Evolutionary conservation across 371 early-diverging fungal species (phyloP).

Genomic region (Haplosporangium sp.): DNA sequence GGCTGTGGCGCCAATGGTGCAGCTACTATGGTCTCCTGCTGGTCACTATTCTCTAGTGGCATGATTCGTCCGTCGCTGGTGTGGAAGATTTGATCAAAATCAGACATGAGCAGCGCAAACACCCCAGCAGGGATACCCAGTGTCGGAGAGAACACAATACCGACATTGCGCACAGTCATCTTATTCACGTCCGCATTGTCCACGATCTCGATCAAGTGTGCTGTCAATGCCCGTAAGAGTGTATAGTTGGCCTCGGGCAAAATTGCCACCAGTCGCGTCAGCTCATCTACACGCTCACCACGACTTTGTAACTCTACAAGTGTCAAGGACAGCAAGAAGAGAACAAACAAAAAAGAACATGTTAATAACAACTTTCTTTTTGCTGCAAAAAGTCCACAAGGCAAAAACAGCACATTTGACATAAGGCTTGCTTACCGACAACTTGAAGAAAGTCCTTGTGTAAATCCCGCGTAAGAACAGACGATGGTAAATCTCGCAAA

Average conservation of each 20-base stretch:
- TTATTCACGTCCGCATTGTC: conserved; percentile 85
- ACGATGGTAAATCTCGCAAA: conserved; percentile 89
- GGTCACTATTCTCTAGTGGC: conserved; percentile 48
- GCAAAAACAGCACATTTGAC: background rate
- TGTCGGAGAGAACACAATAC: conserved; percentile 96
- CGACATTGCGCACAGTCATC: conserved; percentile 95
- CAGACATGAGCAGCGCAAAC: conserved; percentile 87
- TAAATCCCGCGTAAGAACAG: conserved; percentile 83
- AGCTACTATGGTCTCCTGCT: conserved; percentile 5
- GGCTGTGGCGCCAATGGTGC: background rate
- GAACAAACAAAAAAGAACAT: background rate
- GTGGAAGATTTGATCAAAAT: conserved; percentile 90
- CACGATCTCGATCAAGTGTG: conserved; percentile 90
- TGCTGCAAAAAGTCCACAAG: background rate
- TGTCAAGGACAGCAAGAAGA: background rate
- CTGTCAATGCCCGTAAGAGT: conserved; percentile 83
- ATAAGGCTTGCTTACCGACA: conserved; percentile 61
- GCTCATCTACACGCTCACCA: conserved; percentile 76
- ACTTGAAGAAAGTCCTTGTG: conserved; percentile 81
- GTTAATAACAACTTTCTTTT: conserved; percentile 25
- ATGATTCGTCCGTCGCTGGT: conserved; percentile 62
- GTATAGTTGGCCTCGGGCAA: conserved; percentile 92
- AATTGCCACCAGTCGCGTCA: conserved; percentile 80
- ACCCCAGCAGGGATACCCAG: conserved; percentile 91
- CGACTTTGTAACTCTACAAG: conserved; percentile 78